Base-by-base conservation (phyloP, 257 asterid genomes). In the Handroanthus guayacan region DNA sequence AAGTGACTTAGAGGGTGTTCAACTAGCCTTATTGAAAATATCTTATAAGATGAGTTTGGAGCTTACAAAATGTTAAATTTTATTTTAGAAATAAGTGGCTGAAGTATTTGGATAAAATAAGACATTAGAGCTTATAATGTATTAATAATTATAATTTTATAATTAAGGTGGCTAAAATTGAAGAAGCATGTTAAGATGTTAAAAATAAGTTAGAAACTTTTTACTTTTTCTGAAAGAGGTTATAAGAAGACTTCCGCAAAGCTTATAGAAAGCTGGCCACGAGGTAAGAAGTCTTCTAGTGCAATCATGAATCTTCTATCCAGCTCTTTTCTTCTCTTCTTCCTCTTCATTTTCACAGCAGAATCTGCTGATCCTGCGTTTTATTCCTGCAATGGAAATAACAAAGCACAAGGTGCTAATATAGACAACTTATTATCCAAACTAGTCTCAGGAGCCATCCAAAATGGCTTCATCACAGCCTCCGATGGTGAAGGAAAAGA, bases 311-410 rank as follows among this genome's bases (percentile, higher is more conserved):
- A 84, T 72, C 78, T 74, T 67, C 50, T 62, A 20, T 57, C 66
- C 76, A 63, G 25, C 43, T 38, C 82, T 75, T 57, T 83, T 43
- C 62, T 41, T 41, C 18, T 84, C 14, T 54, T 80, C 67, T 20
- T 71, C 67, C 57, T 70, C 61, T 61, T 38, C 85, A 62, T 77
- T 47, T 77, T 36, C 82, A 72, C 62, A 39, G 81, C 91, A 18
- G 73, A 83, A 78, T 88, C 94, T n/a, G 82, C 86, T 37, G 90
- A 82, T 12, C 93, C 91, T 1, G 48, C 83, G 4, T 72, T 54
- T n/a, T 72, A 82, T 11, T 71, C 9, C 75, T 93, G 98, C 85
- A 75, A 72, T 17, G 66, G 68, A 4, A 44, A 63, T 78, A 73
- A 63, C 76, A 76, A 66, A 58, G 18, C 75, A 74, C 78, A 61